Conservation (phyloP, 192 early-diverging fungal species). For the Coemansia sp. region DNA sequence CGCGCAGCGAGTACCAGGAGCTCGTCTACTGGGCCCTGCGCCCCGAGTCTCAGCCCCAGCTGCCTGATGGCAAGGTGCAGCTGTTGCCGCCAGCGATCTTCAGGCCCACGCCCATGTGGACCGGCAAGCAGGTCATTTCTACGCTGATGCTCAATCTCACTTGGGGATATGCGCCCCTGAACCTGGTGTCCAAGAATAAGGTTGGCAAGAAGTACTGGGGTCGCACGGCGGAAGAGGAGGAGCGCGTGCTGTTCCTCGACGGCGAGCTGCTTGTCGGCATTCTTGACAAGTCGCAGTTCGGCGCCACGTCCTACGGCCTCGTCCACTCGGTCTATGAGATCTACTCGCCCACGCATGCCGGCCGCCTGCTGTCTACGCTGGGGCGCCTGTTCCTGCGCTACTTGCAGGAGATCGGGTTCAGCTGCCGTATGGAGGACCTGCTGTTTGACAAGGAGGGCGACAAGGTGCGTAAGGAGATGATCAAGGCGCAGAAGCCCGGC, state of each 20-base stretch:
- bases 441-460: slow-evolving; percentile 83
- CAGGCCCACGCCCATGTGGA: slow-evolving; percentile 90
- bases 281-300: slow-evolving; percentile 97
- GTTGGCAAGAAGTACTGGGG: slow-evolving; percentile 89
- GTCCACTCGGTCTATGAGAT: slow-evolving; percentile 96
- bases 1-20: slow-evolving; percentile 89
- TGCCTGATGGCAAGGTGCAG: slow-evolving; percentile 71
- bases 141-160: slow-evolving; percentile 94
- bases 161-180: slow-evolving; percentile 70
- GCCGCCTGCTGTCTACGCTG: slow-evolving; percentile 86
- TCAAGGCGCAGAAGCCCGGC: slow-evolving; percentile 60
- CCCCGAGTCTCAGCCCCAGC: slow-evolving; percentile 61
- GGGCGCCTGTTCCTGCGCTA: slow-evolving; percentile 90
- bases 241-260: slow-evolving; percentile 78
- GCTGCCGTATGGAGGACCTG: slow-evolving; percentile 99
- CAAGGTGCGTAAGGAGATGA: slow-evolving; percentile 68
- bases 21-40: slow-evolving; percentile 87
- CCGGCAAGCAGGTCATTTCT: slow-evolving; percentile 96
- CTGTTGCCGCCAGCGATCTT: slow-evolving; percentile 85
- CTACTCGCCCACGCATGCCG: slow-evolving; percentile 87
- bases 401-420: slow-evolving; percentile 87
- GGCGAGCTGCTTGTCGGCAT: slow-evolving; percentile 91
- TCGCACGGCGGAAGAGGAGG: slow-evolving; percentile 73
- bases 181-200: slow-evolving; percentile 86
- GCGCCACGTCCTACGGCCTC: slow-evolving; percentile 87